phyloP scores from a whole-genome alignment of 176 grass and related monocot species.

The Tillandsia leiboldiana region DNA sequence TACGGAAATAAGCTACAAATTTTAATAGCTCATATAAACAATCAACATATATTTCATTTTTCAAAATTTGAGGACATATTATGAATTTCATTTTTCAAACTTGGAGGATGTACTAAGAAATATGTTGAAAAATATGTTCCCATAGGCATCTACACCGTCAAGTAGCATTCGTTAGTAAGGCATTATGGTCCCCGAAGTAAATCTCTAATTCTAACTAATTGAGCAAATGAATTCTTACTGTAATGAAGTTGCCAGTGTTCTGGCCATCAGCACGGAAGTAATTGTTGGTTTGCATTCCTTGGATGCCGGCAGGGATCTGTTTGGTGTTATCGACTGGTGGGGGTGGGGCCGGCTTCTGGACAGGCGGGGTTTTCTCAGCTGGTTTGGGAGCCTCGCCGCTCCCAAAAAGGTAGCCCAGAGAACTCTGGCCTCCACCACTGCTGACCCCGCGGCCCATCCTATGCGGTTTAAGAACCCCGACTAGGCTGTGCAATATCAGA shows the following conservation, averaged over 20 bases:
- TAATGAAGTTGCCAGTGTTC: slow-evolving; percentile 65
- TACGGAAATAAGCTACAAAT: too few relatives aligned
- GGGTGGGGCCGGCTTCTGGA: slow-evolving; percentile 4
- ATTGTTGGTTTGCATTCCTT: slow-evolving; percentile 40
- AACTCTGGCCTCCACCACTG: slow-evolving; percentile 56
- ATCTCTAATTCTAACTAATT: neutral
- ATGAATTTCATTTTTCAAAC: too few relatives aligned
- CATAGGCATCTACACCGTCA: too few relatives aligned
- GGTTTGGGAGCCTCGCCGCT: slow-evolving; percentile 24
- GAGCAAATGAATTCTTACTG: slow-evolving; percentile 20
- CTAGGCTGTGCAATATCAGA: neutral
- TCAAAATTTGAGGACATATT: too few relatives aligned
- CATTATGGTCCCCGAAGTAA: too few relatives aligned
- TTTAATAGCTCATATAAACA: too few relatives aligned
- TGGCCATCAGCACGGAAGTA: slow-evolving; percentile 57
- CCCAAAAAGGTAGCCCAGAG: slow-evolving; percentile 60
- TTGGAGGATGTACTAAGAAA: too few relatives aligned
- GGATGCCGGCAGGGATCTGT: slow-evolving; percentile 36
- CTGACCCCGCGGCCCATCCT: slow-evolving; percentile 50
- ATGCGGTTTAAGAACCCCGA: neutral
- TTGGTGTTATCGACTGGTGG: slow-evolving; percentile 15
- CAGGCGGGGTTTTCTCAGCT: neutral
- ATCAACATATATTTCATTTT: too few relatives aligned
- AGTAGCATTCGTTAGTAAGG: too few relatives aligned
- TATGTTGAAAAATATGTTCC: too few relatives aligned